These are phyloP conservation scores for Penicillium sp. DNA, from an alignment of 2,329 filamentous ascomycete species.

Conservation along the genomic window DNA sequence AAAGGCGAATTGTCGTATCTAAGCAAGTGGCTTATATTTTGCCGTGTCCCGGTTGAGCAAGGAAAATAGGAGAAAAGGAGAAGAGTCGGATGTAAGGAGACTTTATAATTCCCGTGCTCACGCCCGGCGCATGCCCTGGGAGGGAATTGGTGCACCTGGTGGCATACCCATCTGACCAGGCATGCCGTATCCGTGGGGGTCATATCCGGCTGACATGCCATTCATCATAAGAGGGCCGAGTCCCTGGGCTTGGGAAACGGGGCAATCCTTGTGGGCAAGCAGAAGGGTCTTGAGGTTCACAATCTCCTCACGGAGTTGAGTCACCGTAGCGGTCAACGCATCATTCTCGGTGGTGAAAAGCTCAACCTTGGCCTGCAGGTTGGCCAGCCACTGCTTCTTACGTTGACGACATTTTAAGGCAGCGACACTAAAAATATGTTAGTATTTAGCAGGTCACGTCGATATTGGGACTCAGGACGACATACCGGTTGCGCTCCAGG, in stretches of 20 bases:
- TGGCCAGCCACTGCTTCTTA: constrained; percentile 98
- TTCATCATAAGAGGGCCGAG: constrained; percentile 51
- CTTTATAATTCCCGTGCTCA: constrained; percentile 3
- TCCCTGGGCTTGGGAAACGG: constrained; percentile 84
- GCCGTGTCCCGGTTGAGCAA: constrained; percentile 10
- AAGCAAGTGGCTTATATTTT: constrained; percentile 13
- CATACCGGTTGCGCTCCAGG: constrained; percentile 89
- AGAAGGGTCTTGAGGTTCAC: constrained; percentile 92
- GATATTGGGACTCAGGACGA: not conserved
- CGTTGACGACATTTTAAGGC: constrained; percentile 95
- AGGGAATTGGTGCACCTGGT: constrained; percentile 33
- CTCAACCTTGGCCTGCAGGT: constrained; percentile 92
- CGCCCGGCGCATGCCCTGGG: constrained; percentile 38
- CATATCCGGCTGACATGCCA: constrained; percentile 40
- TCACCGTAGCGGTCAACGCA: constrained; percentile 77
- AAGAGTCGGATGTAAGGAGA: constrained; percentile 4
- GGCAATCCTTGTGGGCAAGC: constrained; percentile 93
- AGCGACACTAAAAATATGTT: constrained; percentile 67
- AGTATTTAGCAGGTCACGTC: constrained; percentile 18
- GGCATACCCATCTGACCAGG: constrained; percentile 45
- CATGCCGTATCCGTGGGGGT: constrained; percentile 46
- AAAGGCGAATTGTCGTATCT: constrained; percentile 16
- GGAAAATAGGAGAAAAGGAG: not conserved
- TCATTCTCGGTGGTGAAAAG: constrained; percentile 92
- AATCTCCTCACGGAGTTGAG: constrained; percentile 84